Evolutionary conservation across 2,329 filamentous ascomycete species (phyloP).

Genomic region (Ceratocystis papillata): DNA sequence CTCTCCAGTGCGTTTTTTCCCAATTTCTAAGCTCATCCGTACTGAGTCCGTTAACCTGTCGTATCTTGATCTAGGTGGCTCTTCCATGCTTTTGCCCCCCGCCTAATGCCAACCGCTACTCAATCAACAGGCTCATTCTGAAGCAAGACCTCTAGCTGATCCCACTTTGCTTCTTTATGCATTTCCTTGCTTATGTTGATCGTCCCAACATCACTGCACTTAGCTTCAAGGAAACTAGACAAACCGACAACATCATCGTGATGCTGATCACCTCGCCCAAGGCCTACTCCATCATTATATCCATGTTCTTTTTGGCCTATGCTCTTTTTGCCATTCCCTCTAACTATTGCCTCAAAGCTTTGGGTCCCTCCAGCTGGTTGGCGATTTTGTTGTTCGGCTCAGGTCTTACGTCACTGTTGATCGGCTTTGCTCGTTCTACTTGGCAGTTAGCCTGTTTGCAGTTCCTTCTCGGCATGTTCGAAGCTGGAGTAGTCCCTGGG

Average conservation of each 20-base stretch:
- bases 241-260: constrained; percentile 50
- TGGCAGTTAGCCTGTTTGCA: constrained; percentile 54
- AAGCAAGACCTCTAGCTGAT: constrained; percentile 51
- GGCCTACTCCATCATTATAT: constrained; percentile 49
- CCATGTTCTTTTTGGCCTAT: constrained; percentile 52
- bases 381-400: constrained; percentile 56
- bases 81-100: neutral
- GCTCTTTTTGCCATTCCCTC: constrained; percentile 53
- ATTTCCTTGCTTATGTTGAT: constrained; percentile 58
- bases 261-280: constrained; percentile 51
- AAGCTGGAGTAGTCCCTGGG: constrained; percentile 61
- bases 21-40: neutral
- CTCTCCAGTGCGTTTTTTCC: neutral
- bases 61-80: neutral
- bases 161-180: constrained; percentile 52
- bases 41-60: neutral
- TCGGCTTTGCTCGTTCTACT: constrained; percentile 53
- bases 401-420: constrained; percentile 56
- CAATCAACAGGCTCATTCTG: constrained; percentile 37
- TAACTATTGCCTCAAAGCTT: constrained; percentile 57
- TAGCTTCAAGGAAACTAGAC: constrained; percentile 52
- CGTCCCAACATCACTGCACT: constrained; percentile 60
- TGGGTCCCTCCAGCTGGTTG: constrained; percentile 51
- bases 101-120: neutral
- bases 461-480: constrained; percentile 56